Evolutionary conservation across 176 grass and related monocot species (phyloP), one percentile per base, ranked within the genome.

Genomic region (Pontederia paniculata): DNA sequence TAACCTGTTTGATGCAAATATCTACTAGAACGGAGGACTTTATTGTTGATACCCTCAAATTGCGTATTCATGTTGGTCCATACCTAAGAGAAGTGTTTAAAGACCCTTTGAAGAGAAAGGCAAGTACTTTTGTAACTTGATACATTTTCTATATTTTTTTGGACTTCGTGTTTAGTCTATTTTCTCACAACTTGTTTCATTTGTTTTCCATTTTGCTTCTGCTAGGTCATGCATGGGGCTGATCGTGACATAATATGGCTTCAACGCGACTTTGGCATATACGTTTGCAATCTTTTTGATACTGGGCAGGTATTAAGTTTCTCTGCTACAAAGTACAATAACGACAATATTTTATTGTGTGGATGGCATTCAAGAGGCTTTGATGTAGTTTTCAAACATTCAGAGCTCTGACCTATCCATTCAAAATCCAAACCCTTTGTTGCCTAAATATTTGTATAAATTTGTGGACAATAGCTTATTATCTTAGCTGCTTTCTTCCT

Each of bases 1-100:
- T 98, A 65, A 98, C 93, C 54, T 98, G 93, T 71, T 79, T 98
- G 74, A 91, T 98, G 93, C 93, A 98, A 72, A 88, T 98, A 65
- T 98, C 93, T 81, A 98, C 93, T 66, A 98, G 93, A 84, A 84
- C 77, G 54, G 86, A 98, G 50, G 80, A 98, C 65, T 98, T 88
- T 77, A 65, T 98, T 58, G 73, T 98, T 52, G 93, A 91, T 62
- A 91, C 93, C 55, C 77, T 98, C 52, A 98, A 98, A 57, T 80
- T 98, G 62, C 83, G 83, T 42, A 88, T 98, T 66, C 77, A 77
- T 69, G 71, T 88, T 49, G 86, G 86, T 54, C 67, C 72, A 55
- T 84, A 90, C 67, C 56, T 97, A 66, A 79, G 65, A 75, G 86
- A 75, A 31, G 22, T 72, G 74, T 98, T 98, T 58, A 87, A 90